Evolutionary conservation across 306 rosid genomes (phyloP).

Genomic region (Bauhinia variegata): DNA sequence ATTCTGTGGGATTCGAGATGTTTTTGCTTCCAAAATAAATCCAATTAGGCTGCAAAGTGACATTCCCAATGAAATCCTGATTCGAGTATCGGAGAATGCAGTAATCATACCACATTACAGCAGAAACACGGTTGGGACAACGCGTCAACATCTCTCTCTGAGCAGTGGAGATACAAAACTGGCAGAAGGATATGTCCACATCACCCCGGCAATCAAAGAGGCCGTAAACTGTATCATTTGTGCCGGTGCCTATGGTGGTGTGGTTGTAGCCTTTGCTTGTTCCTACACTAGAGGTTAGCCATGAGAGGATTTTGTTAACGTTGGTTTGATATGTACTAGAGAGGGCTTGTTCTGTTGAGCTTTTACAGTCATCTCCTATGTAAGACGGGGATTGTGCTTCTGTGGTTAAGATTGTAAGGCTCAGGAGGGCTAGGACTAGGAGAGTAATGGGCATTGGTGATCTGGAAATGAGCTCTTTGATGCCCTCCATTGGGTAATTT

Average conservation of each 20-base stretch:
- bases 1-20: constrained; percentile 14
- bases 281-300: constrained; percentile 24
- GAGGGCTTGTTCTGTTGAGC: constrained; percentile 10
- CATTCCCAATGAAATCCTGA: constrained; percentile 32
- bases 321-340: constrained; percentile 36
- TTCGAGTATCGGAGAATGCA: constrained; percentile 45
- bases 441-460: too few species aligned
- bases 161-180: constrained; percentile 46
- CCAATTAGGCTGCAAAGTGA: constrained; percentile 32
- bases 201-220: constrained; percentile 52
- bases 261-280: constrained; percentile 42
- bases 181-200: constrained; percentile 32
- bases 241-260: neutral
- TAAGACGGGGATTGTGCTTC: too few species aligned
- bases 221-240: constrained; percentile 31
- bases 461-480: too few species aligned
- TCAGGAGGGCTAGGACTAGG: too few species aligned
- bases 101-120: constrained; percentile 24
- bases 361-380: too few species aligned
- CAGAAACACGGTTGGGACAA: constrained; percentile 41
- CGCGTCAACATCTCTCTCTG: constrained; percentile 17
- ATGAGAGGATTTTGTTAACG: constrained; percentile 22
- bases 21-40: neutral
- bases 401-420: too few species aligned
- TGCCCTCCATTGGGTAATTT: too few species aligned